Evolutionary conservation across 1,139 yeast species (phyloP), one percentile per base, ranked within the genome.

Genomic region (Diutina sp.): DNA sequence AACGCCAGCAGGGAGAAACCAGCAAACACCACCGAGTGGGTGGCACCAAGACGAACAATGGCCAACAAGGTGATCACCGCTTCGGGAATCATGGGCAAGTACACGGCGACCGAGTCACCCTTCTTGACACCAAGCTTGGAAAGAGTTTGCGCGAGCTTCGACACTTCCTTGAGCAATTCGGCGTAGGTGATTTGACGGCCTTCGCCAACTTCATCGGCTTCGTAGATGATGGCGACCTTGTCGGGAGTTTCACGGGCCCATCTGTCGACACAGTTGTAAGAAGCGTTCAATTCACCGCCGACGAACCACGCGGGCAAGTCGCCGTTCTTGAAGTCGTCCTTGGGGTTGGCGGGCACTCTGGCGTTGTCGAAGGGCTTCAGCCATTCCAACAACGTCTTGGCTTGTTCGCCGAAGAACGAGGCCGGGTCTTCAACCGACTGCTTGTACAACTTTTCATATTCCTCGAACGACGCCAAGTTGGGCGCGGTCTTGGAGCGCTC

Each of bases 61-160:
- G 95, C 93, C 71, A 87, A 72, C 61, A 87, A 71, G 1, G 95
- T 80, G 51, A 85, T 78, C 60, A 87, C 65, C 1, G 93, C 91
- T 70, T 87, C 90, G 35, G 95, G 93, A 61, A 86, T 84, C 95
- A 87, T 87, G 62, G 95, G 95, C 69, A 87, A 76, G 69, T 87
- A 87, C 55, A 87, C 91, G 2, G 95, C 95, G 52, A 87, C 93
- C 6, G 91, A 83, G 66, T 87, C 95, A 61, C 93, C 93, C 70
- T 87, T 87, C 65, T 78, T 78, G 60, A 87, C 91, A 59, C 91
- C 91, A 66, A 83, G 71, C 62, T 74, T 75, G 61, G 75, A 77
- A 70, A 84, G 78, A 59, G 85, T 83, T 64, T 84, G 90, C 8
- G 90, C 87, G 65, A 86, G 79, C 65, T 82, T 82, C 57, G 82